Base-by-base conservation (phyloP, 768 basidiomycete genomes). In the Mycena epipterygia region DNA sequence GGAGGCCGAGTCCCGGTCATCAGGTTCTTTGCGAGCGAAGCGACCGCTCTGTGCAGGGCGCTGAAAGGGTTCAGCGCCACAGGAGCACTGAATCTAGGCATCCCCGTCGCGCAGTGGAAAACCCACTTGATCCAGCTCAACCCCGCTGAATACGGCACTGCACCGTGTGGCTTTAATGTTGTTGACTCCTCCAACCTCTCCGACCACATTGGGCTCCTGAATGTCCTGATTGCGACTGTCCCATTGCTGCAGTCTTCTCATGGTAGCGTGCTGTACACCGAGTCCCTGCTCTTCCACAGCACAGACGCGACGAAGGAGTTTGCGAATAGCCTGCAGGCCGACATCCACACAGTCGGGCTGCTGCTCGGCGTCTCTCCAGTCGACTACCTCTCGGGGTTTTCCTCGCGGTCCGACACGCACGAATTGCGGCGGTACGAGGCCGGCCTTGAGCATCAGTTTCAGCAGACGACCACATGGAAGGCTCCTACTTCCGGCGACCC, bases 181-280 rank as follows among this genome's bases (percentile, higher is more conserved):
- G 84, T 89, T 39, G 86, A 89, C 37, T 84, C 87, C 0, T 88
- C 87, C 23, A 88, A 88, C 66, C 77, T 89, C 30, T 70, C 77
- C 1, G 87, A 89, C 72, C 85, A 86, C 71, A 32, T 85, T n/a
- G 88, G 87, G 0, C 74, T 87, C 14, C 67, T 88, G 23, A 89
- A 88, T 60, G 61, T 88, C 46, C 74, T 89, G 5, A 58, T 82
- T 35, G 77, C 78, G 5, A 73, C 82, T 0, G 64, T 80, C 1
- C 87, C 86, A 2, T 73, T 89, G 8, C 77, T 88, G 5, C 69
- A 30, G 4, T 77, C 76, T 21, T 75, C 83, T 1, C 25, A 35
- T 2, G 48, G 37, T 27, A 39, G 49, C 6, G 77, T 82, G 2
- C 71, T 89, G 7, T 81, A 85, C 49, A 87, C 86, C 2, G 81